Evolutionary conservation across 116 monocot genomes (phyloP).

Genomic region (Thalassia testudinum): DNA sequence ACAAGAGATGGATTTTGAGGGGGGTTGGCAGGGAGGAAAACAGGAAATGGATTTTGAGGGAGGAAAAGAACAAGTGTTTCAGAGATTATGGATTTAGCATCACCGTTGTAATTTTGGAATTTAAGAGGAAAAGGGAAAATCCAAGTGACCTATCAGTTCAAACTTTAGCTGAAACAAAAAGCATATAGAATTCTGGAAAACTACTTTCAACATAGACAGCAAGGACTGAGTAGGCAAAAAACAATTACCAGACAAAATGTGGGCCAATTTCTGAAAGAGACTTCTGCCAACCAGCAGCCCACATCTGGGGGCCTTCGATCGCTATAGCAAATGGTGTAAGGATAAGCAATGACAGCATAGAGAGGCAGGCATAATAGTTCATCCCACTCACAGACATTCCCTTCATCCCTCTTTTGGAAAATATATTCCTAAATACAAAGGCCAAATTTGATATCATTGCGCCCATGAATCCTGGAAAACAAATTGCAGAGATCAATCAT

Average conservation of each 20-base stretch:
- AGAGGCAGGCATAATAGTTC: constrained; percentile 94
- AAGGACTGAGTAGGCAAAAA: no score
- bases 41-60: no score
- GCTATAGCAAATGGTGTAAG: constrained; percentile 84
- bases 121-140: no score
- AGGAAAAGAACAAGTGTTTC: no score
- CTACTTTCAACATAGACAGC: no score
- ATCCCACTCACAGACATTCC: constrained; percentile 85
- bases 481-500: background rate
- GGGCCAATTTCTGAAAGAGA: constrained; percentile 54
- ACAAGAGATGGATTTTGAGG: no score
- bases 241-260: constrained; percentile 46
- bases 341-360: constrained; percentile 65
- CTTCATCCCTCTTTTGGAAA: constrained; percentile 91
- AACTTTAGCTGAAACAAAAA: no score
- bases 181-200: no score
- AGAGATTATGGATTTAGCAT: no score
- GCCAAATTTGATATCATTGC: constrained; percentile 91
- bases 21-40: no score
- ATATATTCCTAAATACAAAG: constrained; percentile 87
- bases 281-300: constrained; percentile 76
- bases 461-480: constrained; percentile 64
- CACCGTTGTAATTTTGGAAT: no score
- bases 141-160: no score
- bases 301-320: constrained; percentile 76